phyloP scores from a whole-genome alignment of 164 flowering plant genomes.

The Sextonia rubra region DNA sequence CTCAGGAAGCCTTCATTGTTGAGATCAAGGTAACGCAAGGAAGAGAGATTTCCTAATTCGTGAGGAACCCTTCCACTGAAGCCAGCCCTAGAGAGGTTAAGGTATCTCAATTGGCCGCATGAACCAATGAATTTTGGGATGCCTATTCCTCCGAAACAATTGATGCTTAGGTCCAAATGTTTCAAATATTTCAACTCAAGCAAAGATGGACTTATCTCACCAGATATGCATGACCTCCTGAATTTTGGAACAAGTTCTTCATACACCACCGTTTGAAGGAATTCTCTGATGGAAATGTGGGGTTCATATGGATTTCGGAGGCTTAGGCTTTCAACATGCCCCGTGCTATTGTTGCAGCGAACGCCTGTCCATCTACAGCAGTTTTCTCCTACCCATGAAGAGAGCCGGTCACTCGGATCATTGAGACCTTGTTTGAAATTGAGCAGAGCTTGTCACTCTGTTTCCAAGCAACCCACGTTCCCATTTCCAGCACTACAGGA shows the following conservation, averaged over 20 bases:
- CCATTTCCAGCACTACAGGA: neutral
- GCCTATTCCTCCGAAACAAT: neutral
- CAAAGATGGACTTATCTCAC: constrained; percentile 9
- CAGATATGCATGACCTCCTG: neutral
- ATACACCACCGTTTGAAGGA: too few relatives aligned
- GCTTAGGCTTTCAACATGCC: constrained; percentile 5
- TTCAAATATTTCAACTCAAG: constrained; percentile 9
- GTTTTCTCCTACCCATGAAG: constrained; percentile 9
- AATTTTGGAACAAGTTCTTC: too few relatives aligned
- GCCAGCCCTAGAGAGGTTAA: constrained; percentile 8
- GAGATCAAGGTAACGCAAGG: constrained; percentile 7
- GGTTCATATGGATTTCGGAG: neutral
- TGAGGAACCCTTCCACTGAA: constrained; percentile 9
- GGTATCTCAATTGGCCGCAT: neutral
- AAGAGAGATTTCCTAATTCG: constrained; percentile 15
- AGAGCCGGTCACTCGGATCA: neutral
- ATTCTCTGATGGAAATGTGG: neutral
- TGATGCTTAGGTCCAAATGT: constrained; percentile 8
- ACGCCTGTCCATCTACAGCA: constrained; percentile 12
- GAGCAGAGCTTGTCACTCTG: constrained; percentile 6
- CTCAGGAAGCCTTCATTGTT: neutral
- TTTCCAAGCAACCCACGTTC: neutral
- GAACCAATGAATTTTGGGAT: constrained; percentile 16
- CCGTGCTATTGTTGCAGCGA: constrained; percentile 5
- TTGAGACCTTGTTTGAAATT: constrained; percentile 1